Evolutionary conservation across 305 asterid species (phyloP).

Genomic region (Fraxinus latifolia): DNA sequence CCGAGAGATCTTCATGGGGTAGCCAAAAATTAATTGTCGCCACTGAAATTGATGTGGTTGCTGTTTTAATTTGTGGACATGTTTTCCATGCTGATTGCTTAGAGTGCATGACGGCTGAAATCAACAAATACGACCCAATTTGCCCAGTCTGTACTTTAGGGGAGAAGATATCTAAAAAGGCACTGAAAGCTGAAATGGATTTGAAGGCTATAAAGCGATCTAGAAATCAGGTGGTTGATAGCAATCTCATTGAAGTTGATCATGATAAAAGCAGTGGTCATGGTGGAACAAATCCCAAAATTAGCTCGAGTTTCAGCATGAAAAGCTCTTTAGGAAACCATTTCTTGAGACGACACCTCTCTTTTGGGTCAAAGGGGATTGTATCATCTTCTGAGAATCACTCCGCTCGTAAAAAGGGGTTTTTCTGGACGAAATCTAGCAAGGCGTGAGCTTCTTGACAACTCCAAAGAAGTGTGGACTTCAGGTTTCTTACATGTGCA

Average conservation of each 20-base stretch:
- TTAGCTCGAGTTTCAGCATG: slow-evolving; percentile 69
- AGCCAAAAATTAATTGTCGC: slow-evolving; percentile 51
- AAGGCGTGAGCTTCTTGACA: slow-evolving; percentile 44
- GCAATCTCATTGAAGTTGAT: slow-evolving; percentile 52
- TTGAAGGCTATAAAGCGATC: slow-evolving; percentile 53
- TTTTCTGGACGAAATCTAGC: slow-evolving; percentile 83
- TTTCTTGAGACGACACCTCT: slow-evolving; percentile 72
- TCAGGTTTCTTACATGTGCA: not conserved
- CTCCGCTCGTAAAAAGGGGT: slow-evolving; percentile 47
- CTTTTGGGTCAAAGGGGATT: slow-evolving; percentile 61
- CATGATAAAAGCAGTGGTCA: slow-evolving; percentile 44
- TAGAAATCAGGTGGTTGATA: slow-evolving; percentile 57
- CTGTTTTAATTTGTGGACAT: slow-evolving; percentile 83
- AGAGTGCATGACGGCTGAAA: slow-evolving; percentile 80
- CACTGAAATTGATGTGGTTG: slow-evolving; percentile 72
- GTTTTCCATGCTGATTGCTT: slow-evolving; percentile 89
- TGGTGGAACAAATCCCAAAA: slow-evolving; percentile 48
- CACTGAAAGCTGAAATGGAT: slow-evolving; percentile 70
- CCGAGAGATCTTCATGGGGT: slow-evolving; percentile 67
- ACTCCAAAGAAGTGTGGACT: slow-evolving; percentile 18
- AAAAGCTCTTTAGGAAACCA: slow-evolving; percentile 57
- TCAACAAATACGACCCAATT: slow-evolving; percentile 73
- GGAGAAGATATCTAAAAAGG: slow-evolving; percentile 81
- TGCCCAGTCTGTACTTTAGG: slow-evolving; percentile 91
- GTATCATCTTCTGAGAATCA: slow-evolving; percentile 49